Evolutionary conservation across 345 rosid genomes (phyloP), one percentile per base, ranked within the genome.

Genomic region (Camelina laxa): DNA sequence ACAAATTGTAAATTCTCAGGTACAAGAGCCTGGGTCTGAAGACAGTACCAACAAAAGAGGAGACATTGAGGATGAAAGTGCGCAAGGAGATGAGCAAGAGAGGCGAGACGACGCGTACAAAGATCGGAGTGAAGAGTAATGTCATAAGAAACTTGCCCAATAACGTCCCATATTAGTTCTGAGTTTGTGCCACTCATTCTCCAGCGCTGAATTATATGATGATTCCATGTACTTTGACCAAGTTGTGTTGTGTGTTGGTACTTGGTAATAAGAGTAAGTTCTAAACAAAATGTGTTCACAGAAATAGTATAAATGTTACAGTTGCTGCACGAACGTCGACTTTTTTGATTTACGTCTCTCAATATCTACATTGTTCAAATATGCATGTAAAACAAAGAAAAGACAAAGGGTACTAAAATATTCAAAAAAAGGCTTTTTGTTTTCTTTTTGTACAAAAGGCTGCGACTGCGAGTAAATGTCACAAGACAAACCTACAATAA

Each of bases 11-110:
- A 65, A 74, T 33, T 48, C 77, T 38, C 82, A 91, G 98, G 84
- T 93, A 93, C 85, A 80, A 80, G 85, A 89, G 89, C 84, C 83
- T 91, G 88, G 97, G 98, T 51, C 64, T 94, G 79, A 86, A 84
- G 53, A 91, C 97, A 0, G 90, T 85, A 58, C 93, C 77, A 51
- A 81, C 98, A 5, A 89, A 84, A 75, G 90, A 89, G 85, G 90
- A 85, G 47, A 72, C 78, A 74, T 86, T 91, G 77, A 88, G 86
- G 89, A 84, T 87, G 92, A 91, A 89, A 83, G 93, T 79, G 76
- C 66, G 87, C 63, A 89, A 85, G 77, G 83, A 84, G 78, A 88
- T 90, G 90, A 89, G 82, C 71, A 74, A 84, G 7, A 88, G 87
- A 19, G 84, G 72, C n/a, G 97, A 92, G 81, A 79, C 85, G 0